Percentiles rank a stretch among this genome's conserved stretches.
Conservation (phyloP, 176 grass and related monocot genomes). For the Oryza glaberrima region DNA sequence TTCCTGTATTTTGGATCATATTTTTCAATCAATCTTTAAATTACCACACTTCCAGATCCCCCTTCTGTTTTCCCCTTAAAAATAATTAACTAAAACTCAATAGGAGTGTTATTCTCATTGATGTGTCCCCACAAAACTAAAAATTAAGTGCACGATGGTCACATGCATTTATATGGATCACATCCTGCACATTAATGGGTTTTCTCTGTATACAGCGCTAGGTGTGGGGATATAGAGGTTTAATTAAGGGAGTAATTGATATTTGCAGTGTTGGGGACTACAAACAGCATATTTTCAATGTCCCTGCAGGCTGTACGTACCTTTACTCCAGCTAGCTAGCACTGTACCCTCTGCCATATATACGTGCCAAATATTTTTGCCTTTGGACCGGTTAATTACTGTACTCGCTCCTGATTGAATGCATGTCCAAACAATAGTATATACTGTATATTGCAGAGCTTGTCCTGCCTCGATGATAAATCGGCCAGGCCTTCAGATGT, state of each 20-base stretch:
- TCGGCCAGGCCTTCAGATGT: not conserved
- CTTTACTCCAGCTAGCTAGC: not conserved
- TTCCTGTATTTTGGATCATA: no score
- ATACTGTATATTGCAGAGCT: not conserved
- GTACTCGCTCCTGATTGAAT: not conserved
- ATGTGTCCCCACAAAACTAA: constrained; percentile 12
- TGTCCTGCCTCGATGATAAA: not conserved
- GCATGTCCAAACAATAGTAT: not conserved
- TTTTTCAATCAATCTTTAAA: no score
- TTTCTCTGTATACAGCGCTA: not conserved
- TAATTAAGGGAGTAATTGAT: constrained; percentile 39
- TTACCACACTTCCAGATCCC: no score
- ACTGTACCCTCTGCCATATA: not conserved
- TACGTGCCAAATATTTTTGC: not conserved
- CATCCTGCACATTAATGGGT: constrained; percentile 7
- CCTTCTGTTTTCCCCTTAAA: not conserved
- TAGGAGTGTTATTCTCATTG: not conserved
- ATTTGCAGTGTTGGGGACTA: constrained; percentile 22
- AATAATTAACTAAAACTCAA: not conserved
- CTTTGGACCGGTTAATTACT: not conserved
- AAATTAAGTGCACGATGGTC: not conserved
- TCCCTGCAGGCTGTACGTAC: not conserved
- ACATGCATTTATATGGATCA: constrained; percentile 21
- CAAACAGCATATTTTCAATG: constrained; percentile 35
- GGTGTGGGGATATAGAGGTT: not conserved